Evolutionary conservation across 1,139 yeast genomes (phyloP).

Genomic region (Lodderomyces jiufengensis): DNA sequence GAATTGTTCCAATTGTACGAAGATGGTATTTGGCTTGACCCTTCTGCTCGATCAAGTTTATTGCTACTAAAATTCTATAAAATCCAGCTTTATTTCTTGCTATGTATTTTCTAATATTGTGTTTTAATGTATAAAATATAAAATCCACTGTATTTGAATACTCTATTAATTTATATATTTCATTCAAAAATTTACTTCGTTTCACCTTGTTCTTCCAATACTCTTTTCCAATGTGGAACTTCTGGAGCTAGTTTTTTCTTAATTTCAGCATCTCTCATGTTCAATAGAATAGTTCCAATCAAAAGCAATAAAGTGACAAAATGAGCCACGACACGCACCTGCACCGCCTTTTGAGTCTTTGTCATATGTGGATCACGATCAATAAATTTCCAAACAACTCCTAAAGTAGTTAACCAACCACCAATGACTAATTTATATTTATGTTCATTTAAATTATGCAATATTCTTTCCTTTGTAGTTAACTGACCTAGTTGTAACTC

Average conservation of each 20-base stretch:
- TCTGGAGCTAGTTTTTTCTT: conserved; percentile 32
- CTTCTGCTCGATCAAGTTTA: too few relatives aligned
- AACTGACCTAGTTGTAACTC: conserved; percentile 43
- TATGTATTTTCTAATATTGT: too few relatives aligned
- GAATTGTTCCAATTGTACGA: too few relatives aligned
- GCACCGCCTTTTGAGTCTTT: conserved; percentile 76
- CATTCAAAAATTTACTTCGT: too few relatives aligned
- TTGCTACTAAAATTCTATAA: too few relatives aligned
- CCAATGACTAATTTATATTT: conserved; percentile 71
- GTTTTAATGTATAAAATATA: too few relatives aligned
- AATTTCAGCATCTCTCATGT: conserved; percentile 58
- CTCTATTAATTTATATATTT: too few relatives aligned
- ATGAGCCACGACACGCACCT: conserved; percentile 92
- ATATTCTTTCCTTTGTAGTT: conserved; percentile 37
- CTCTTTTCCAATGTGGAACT: conserved; percentile 39
- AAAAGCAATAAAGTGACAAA: conserved; percentile 65
- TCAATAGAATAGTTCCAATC: conserved; percentile 59
- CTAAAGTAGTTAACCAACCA: conserved; percentile 85
- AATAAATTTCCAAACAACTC: conserved; percentile 72
- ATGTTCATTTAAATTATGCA: conserved; percentile 47
- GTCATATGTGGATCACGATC: conserved; percentile 73
- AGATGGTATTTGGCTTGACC: too few relatives aligned
- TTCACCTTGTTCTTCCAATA: conserved; percentile 21
- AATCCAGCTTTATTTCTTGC: too few relatives aligned
- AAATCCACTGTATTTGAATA: too few relatives aligned